Percentiles rank a stretch among this genome's conserved stretches.
Conservation (phyloP, 2,329 filamentous ascomycete species). For the Epichloe bromicola region DNA sequence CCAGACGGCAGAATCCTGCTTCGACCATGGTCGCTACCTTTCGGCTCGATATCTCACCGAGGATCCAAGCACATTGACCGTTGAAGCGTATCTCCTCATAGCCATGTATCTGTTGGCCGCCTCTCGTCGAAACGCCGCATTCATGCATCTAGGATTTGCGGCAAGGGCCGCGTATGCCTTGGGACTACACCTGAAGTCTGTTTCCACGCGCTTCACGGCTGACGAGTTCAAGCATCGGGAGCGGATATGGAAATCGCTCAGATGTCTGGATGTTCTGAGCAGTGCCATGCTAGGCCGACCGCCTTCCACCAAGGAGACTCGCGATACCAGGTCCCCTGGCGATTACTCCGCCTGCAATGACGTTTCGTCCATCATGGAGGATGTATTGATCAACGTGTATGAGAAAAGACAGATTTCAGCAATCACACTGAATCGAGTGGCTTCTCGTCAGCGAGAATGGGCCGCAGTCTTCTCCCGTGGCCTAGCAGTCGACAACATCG, state of each 20-base stretch:
- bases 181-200: conserved; percentile 32
- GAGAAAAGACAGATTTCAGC: conserved; percentile 12
- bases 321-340: conserved; percentile 5
- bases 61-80: conserved; percentile 39
- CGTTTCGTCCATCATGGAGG: conserved; percentile 16
- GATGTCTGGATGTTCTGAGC: conserved; percentile 15
- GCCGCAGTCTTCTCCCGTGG: conserved; percentile 12
- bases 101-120: conserved; percentile 46
- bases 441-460: conserved; percentile 16
- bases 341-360: conserved; percentile 11
- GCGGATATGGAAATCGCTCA: conserved; percentile 14
- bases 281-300: conserved; percentile 16
- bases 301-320: conserved; percentile 13
- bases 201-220: conserved; percentile 8
- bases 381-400: conserved; percentile 18
- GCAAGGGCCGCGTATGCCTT: conserved; percentile 42
- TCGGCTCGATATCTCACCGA: conserved; percentile 23
- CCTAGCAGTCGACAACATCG: conserved; percentile 9
- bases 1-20: conserved; percentile 13
- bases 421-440: conserved; percentile 13
- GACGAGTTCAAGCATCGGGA: conserved; percentile 12
- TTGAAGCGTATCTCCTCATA: conserved; percentile 40
- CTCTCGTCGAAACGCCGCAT: conserved; percentile 45
- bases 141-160: conserved; percentile 50
- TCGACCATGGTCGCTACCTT: conserved; percentile 15